phyloP scores from a whole-genome alignment of 768 basidiomycete genomes.

The Russula lepida region DNA sequence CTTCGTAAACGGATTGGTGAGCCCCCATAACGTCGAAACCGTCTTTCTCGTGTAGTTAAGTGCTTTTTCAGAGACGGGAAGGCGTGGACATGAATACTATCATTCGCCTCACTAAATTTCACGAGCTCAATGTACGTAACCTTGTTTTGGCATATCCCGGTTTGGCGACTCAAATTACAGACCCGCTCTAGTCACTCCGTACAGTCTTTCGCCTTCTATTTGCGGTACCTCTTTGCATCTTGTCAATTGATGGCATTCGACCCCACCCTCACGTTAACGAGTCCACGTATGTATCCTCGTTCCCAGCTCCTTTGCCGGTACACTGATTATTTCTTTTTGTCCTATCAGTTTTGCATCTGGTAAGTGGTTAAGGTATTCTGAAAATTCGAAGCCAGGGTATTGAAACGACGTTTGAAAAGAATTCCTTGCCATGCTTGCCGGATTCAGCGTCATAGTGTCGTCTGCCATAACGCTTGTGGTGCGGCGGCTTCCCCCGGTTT shows the following conservation, averaged over 20 bases:
- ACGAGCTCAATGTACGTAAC: constrained; percentile 66
- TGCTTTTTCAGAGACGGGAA: constrained; percentile 40
- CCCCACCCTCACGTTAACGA: constrained; percentile 59
- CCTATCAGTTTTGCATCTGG: constrained; percentile 1
- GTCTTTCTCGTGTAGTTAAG: neutral
- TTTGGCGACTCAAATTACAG: neutral
- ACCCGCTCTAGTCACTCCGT: constrained; percentile 47
- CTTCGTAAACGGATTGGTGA: constrained; percentile 54
- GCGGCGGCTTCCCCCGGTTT: neutral
- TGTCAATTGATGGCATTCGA: constrained; percentile 61
- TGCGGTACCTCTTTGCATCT: constrained; percentile 50
- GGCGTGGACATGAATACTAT: constrained; percentile 59
- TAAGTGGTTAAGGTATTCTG: neutral
- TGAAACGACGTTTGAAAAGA: constrained; percentile 1
- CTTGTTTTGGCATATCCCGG: neutral
- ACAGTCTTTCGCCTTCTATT: constrained; percentile 69
- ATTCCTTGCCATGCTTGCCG: constrained; percentile 14
- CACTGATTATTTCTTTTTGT: neutral
- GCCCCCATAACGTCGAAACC: constrained; percentile 21
- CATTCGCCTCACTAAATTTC: constrained; percentile 68
- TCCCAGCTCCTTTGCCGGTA: no score
- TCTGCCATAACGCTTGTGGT: constrained; percentile 20
- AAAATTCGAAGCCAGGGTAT: neutral
- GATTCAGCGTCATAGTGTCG: constrained; percentile 17
- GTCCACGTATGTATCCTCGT: constrained; percentile 33